Evolutionary conservation across 495 filamentous ascomycete species (phyloP).

Genomic region (Beverwykella pulmonaria): DNA sequence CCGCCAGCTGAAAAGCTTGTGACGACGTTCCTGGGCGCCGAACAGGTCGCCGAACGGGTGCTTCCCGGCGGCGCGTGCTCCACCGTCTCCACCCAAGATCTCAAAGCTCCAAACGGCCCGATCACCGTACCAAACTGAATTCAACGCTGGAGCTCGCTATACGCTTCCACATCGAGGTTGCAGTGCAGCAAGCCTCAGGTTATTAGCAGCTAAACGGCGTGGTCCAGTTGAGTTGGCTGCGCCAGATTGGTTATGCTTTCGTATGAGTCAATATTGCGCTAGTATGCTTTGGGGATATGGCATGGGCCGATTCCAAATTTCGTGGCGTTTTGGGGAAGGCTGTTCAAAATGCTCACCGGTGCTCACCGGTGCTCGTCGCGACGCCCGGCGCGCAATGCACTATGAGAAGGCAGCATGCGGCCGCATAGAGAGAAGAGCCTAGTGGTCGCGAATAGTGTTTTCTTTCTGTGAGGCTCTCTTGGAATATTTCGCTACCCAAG

Average conservation of each 20-base stretch:
- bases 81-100: not conserved
- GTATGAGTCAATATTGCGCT: not conserved
- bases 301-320: not conserved
- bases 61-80: not conserved
- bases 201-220: not conserved
- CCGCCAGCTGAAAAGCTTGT: not conserved
- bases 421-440: not conserved
- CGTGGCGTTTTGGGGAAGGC: not conserved
- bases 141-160: not conserved
- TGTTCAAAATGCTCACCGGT: constrained; percentile 1
- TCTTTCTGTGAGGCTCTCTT: not conserved
- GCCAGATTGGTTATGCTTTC: not conserved
- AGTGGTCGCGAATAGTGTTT: not conserved
- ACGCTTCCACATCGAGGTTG: not conserved
- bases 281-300: not conserved
- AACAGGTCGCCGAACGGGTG: not conserved
- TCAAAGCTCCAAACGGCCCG: not conserved
- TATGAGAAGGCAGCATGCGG: not conserved
- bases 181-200: not conserved
- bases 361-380: not conserved
- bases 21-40: not conserved
- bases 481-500: too few species aligned
- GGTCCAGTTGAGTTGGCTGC: not conserved
- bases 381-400: not conserved
- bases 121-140: not conserved